A percentile compares a stretch with the other conserved stretches of the same genome.
Conservation (phyloP, 768 basidiomycete genomes). For the Tulasnella sp. region DNA sequence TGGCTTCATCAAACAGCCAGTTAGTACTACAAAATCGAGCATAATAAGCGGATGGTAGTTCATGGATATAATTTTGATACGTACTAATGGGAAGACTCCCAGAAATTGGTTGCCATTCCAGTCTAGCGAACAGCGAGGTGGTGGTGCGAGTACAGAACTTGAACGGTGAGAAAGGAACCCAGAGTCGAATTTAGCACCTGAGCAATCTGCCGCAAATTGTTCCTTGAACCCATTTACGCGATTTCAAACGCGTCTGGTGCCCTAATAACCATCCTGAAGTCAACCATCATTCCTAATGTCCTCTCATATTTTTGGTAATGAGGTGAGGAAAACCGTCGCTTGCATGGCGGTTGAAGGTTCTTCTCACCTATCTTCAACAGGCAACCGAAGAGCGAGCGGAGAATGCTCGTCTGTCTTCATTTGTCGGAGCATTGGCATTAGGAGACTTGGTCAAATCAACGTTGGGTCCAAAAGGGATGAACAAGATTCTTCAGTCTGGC, state of each 20-base stretch:
- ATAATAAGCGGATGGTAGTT: not conserved
- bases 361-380: not conserved
- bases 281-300: conserved; percentile 1
- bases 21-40: conserved; percentile 46
- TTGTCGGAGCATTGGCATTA: conserved; percentile 91
- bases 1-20: conserved; percentile 78
- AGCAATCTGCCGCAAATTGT: too few species aligned
- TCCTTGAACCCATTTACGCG: conserved; percentile 3
- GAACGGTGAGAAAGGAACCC: conserved; percentile 50
- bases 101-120: conserved; percentile 81
- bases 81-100: conserved; percentile 83
- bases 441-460: conserved; percentile 99
- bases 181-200: too few species aligned
- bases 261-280: conserved; percentile 3
- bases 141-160: conserved; percentile 1
- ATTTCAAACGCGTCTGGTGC: not conserved
- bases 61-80: conserved; percentile 19
- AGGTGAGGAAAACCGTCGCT: not conserved
- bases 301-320: conserved; percentile 11
- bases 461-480: conserved; percentile 98
- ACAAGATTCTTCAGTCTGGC: conserved; percentile 92
- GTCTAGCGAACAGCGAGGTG: conserved; percentile 41
- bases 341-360: conserved; percentile 6
- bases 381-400: conserved; percentile 74
- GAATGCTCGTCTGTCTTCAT: conserved; percentile 94